A percentile compares a stretch with the other conserved stretches of the same genome.
These are phyloP conservation scores for Orbilia oligospora DNA, from an alignment of 2,329 filamentous ascomycete species.

Conservation along the genomic window DNA sequence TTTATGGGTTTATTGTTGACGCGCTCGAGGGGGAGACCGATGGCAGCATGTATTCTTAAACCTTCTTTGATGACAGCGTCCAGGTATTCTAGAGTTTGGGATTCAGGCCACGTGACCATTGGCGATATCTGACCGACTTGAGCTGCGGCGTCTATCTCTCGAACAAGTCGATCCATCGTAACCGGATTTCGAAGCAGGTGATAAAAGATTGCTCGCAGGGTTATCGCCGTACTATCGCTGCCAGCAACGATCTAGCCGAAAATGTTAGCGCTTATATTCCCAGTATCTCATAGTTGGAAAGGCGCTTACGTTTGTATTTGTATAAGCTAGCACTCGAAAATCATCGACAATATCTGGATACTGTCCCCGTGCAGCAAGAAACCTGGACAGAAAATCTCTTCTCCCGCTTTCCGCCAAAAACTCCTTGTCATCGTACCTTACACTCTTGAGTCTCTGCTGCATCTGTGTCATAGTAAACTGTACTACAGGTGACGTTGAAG, in stretches of 20 bases:
- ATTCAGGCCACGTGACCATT: conserved; percentile 61
- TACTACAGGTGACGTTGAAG: conserved; percentile 38
- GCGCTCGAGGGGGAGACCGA: conserved; percentile 80
- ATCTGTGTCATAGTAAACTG: conserved; percentile 55
- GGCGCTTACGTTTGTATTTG: conserved; percentile 54
- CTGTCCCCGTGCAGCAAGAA: conserved; percentile 62
- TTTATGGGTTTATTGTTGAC: conserved; percentile 70
- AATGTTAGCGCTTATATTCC: background rate
- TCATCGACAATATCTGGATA: conserved; percentile 63
- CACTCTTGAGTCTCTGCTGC: conserved; percentile 42
- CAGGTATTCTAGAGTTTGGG: conserved; percentile 77
- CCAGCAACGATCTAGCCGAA: conserved; percentile 65
- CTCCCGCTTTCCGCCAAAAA: conserved; percentile 48
- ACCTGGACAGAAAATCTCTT: conserved; percentile 65
- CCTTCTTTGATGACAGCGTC: conserved; percentile 84
- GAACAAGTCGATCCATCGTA: conserved; percentile 65
- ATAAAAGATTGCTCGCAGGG: conserved; percentile 67
- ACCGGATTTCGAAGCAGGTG: conserved; percentile 66
- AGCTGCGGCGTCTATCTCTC: conserved; percentile 66
- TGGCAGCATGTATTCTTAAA: conserved; percentile 81
- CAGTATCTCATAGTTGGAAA: background rate
- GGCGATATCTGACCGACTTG: conserved; percentile 57
- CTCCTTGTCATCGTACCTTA: conserved; percentile 52
- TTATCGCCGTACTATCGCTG: conserved; percentile 68
- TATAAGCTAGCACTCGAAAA: conserved; percentile 54